Base-by-base conservation (phyloP, 148 eudicot species). In the Spergularia bocconei region DNA sequence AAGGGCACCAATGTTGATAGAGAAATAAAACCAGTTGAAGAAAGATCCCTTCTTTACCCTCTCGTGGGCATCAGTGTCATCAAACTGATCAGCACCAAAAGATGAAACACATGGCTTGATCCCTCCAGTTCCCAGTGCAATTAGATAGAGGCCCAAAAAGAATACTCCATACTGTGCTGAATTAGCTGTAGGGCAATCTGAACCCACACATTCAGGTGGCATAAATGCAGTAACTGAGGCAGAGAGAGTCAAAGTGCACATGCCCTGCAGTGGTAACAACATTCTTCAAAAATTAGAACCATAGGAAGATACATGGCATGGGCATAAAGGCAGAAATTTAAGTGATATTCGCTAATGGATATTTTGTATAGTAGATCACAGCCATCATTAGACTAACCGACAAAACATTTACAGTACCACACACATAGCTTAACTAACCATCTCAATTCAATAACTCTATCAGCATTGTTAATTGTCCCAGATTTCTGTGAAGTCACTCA, bases 61-160 rank as follows among this genome's bases (percentile, higher is more conserved):
- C 79, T 86, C 88, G 52, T 16, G 57, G n/a, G 88, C 75, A 67
- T 82, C 85, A 0, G 87, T 85, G 59, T 85, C 85, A 54, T 85
- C 87, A 83, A 83, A 86, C 71, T 86, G 88, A 70, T 86, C 88
- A 20, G 89, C 89, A 53, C 89, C 89, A 61, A 86, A 86, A 12
- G 89, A 84, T 52, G 85, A 84, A 66, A 79, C 89, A 77, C 89
- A 86, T 14, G 89, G 89, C 70, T 86, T 86, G 72, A 86, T 86
- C 59, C 89, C 88, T 48, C 88, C 88, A 68, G 86, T 83, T 38
- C 88, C 88, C 13, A 86, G 68, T 61, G 86, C 86, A 77, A 86
- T 84, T 69, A 86, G 75, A 78, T 86, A 86, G 55, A 86, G 86
- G 71, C 89, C 89, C 63, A 78, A 53, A 73, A 77, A 86, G 82